Conservation (phyloP, 306 rosid species). For the Erythrophleum fordii region DNA sequence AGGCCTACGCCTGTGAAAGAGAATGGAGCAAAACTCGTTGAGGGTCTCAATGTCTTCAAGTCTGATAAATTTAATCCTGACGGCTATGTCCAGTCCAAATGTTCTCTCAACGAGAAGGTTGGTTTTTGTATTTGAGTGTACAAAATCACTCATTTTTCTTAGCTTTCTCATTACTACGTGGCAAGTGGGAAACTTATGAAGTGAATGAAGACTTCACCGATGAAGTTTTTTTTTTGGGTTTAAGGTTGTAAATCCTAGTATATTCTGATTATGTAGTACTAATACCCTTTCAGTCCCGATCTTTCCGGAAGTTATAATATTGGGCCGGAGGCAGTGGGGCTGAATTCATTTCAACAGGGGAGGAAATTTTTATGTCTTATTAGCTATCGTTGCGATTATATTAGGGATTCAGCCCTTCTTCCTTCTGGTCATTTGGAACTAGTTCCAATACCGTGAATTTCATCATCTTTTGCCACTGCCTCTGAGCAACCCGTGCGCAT, state of each 20-base stretch:
- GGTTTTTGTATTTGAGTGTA: not conserved
- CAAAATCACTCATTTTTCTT: too few species aligned
- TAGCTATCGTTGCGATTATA: not conserved
- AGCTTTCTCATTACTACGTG: too few species aligned
- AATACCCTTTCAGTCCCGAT: not conserved
- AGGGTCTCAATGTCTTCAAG: slow-evolving; percentile 80
- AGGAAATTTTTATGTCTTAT: not conserved
- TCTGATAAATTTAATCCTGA: slow-evolving; percentile 84
- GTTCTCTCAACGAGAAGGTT: slow-evolving; percentile 89
- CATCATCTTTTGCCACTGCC: not conserved
- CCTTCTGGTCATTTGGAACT: not conserved
- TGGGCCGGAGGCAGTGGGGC: not conserved
- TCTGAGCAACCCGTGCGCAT: not conserved
- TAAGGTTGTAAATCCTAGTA: not conserved
- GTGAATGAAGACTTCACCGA: not conserved
- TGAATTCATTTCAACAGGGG: not conserved
- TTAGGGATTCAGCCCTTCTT: not conserved
- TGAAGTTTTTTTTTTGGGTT: not conserved
- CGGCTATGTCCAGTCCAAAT: slow-evolving; percentile 69
- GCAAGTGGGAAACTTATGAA: too few species aligned
- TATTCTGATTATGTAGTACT: not conserved
- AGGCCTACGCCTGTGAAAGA: slow-evolving; percentile 65
- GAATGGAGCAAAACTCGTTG: slow-evolving; percentile 73
- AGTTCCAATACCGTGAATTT: not conserved
- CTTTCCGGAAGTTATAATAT: not conserved